A percentile compares a stretch with the other conserved stretches of the same genome.
Conservation (phyloP, 2,329 filamentous ascomycete genomes). For the Microsporum audouinii region DNA sequence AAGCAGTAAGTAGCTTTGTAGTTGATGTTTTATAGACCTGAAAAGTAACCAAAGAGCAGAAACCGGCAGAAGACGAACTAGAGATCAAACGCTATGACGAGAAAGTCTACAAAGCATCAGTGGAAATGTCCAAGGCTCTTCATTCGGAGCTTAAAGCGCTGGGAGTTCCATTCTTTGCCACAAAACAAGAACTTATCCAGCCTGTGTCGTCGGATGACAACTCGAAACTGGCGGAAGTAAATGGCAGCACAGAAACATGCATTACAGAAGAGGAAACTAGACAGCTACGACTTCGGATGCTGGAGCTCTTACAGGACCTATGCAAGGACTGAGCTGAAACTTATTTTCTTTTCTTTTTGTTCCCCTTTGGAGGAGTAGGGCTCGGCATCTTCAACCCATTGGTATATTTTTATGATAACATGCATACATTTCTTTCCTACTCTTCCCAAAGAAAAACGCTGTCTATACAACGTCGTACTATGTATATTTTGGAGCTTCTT, state of each 20-base stretch:
- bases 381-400: neutral
- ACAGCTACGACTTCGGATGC: slow-evolving; percentile 38
- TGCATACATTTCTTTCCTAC: neutral
- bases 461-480: neutral
- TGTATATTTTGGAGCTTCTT: neutral
- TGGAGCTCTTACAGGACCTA: slow-evolving; percentile 42
- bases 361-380: neutral
- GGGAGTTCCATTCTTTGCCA: slow-evolving; percentile 51
- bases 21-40: neutral
- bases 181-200: slow-evolving; percentile 34
- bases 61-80: slow-evolving; percentile 38
- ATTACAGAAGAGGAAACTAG: slow-evolving; percentile 34
- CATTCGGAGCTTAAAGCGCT: slow-evolving; percentile 44
- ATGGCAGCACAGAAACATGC: slow-evolving; percentile 15
- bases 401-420: neutral
- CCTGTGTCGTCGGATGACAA: neutral
- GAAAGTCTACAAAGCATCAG: slow-evolving; percentile 51
- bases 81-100: slow-evolving; percentile 49
- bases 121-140: slow-evolving; percentile 50
- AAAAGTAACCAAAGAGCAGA: slow-evolving; percentile 20
- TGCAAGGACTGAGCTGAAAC: slow-evolving; percentile 24
- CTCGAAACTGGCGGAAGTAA: neutral
- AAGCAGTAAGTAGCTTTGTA: neutral
- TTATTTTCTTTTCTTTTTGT: neutral
- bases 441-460: neutral